These are phyloP conservation scores for Fusarium incarnatum DNA, from an alignment of 2,329 filamentous ascomycete genomes.

Conservation along the genomic window DNA sequence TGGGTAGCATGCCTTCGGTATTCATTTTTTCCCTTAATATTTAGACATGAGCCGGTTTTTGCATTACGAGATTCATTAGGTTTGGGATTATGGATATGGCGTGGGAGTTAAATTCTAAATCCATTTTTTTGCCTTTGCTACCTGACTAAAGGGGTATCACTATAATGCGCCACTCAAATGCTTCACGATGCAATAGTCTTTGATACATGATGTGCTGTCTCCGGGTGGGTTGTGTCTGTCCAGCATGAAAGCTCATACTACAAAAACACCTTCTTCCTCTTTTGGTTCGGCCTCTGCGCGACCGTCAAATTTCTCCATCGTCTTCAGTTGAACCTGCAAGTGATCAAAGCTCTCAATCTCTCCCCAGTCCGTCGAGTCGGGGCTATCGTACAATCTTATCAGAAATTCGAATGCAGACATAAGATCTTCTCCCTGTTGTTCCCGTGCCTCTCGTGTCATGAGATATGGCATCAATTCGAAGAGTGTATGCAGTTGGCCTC, in stretches of 20 bases:
- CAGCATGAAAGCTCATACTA: slow-evolving; percentile 17
- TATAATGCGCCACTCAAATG: slow-evolving; percentile 28
- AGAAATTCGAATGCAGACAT: slow-evolving; percentile 10
- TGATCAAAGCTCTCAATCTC: slow-evolving; percentile 18
- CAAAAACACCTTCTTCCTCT: slow-evolving; percentile 6
- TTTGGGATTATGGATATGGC: slow-evolving; percentile 39
- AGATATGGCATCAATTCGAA: slow-evolving; percentile 25
- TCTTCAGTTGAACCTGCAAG: slow-evolving; percentile 4
- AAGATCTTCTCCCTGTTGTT: background rate
- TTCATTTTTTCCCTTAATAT: slow-evolving; percentile 12
- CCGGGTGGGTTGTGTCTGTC: background rate
- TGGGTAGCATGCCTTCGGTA: background rate
- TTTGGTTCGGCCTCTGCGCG: slow-evolving; percentile 16
- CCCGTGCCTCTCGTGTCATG: slow-evolving; percentile 6
- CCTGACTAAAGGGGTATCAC: slow-evolving; percentile 31
- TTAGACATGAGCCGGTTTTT: slow-evolving; percentile 28
- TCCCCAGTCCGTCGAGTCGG: slow-evolving; percentile 22
- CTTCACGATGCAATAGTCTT: slow-evolving; percentile 15
- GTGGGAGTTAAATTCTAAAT: slow-evolving; percentile 41
- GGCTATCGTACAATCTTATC: slow-evolving; percentile 10
- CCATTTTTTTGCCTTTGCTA: slow-evolving; percentile 18
- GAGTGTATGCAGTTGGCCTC: background rate
- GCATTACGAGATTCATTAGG: slow-evolving; percentile 34
- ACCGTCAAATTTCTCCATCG: slow-evolving; percentile 11
- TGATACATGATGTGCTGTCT: background rate